phyloP scores from a whole-genome alignment of 805 yeast genomes.

The Zygoascus flipseniorum region DNA sequence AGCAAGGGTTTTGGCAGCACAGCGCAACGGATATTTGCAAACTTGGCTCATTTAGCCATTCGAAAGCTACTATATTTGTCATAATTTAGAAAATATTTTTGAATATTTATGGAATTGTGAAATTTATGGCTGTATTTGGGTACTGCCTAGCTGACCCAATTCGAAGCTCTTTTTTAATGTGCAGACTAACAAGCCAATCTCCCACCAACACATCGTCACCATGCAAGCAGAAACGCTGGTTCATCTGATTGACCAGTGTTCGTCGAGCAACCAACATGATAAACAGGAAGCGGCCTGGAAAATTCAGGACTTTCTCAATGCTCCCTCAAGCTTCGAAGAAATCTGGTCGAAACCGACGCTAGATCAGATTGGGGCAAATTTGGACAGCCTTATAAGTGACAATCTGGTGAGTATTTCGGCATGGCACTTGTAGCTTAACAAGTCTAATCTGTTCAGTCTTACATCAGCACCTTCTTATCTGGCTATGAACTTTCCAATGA shows the following conservation, averaged over 20 bases:
- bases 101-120: too few species aligned
- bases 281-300: neutral
- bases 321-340: neutral
- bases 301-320: neutral
- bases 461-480: neutral
- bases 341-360: neutral
- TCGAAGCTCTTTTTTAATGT: too few species aligned
- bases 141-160: too few species aligned
- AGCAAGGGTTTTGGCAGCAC: too few species aligned
- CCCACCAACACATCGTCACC: neutral
- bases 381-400: neutral
- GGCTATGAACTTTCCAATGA: neutral
- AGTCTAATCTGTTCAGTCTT: neutral
- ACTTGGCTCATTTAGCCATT: too few species aligned
- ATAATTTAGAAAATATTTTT: too few species aligned
- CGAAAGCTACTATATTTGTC: too few species aligned
- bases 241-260: conserved; percentile 1
- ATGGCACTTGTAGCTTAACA: too few species aligned
- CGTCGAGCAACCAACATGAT: neutral
- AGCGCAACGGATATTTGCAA: too few species aligned
- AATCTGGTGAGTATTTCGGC: neutral
- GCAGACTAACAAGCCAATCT: neutral
- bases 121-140: too few species aligned
- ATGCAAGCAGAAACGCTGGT: conserved; percentile 1
- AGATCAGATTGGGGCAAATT: neutral